Evolutionary conservation across 345 rosid species (phyloP).

Genomic region (Psidium guajava): DNA sequence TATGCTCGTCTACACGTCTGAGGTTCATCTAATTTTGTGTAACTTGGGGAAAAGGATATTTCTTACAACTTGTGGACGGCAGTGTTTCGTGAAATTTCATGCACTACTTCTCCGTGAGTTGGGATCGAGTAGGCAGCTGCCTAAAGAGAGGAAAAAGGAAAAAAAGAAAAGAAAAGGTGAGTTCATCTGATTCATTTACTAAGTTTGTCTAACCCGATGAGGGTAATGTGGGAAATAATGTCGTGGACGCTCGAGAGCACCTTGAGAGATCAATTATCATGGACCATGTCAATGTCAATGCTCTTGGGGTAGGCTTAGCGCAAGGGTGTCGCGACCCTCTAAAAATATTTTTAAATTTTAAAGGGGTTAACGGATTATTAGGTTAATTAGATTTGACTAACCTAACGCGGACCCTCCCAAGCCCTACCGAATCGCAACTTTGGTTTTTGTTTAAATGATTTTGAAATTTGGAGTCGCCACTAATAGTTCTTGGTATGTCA

Average conservation of each 20-base stretch:
- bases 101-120: not conserved
- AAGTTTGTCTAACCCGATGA: not conserved
- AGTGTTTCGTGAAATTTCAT: not conserved
- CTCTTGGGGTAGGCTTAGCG: not conserved
- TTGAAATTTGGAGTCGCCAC: too few species aligned
- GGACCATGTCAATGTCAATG: not conserved
- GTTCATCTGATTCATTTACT: not conserved
- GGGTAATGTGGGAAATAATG: not conserved
- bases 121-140: not conserved
- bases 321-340: too few species aligned
- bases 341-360: too few species aligned
- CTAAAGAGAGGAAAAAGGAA: not conserved
- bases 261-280: not conserved
- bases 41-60: not conserved
- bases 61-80: not conserved
- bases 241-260: not conserved
- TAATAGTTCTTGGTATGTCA: too few species aligned
- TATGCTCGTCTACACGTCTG: not conserved
- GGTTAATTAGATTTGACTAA: too few species aligned
- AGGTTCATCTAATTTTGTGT: not conserved
- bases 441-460: too few species aligned
- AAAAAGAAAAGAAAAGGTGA: not conserved
- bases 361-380: too few species aligned
- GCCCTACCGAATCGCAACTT: too few species aligned
- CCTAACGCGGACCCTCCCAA: too few species aligned